phyloP scores from a whole-genome alignment of 75 land plant species.

The Sequoiadendron giganteum region DNA sequence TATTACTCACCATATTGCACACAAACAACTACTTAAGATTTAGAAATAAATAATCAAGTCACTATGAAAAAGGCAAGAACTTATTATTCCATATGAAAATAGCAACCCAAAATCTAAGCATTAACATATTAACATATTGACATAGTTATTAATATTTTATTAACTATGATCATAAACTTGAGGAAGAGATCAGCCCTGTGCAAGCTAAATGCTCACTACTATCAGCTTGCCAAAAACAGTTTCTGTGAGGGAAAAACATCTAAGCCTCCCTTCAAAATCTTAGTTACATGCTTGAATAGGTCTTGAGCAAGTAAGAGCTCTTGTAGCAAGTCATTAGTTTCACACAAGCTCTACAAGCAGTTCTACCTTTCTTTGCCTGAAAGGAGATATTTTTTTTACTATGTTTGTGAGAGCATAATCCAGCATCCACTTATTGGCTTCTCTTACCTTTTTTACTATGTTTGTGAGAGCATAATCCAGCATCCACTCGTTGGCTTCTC shows the following conservation, averaged over 20 bases:
- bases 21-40: neutral
- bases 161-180: neutral
- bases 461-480: slow-evolving; percentile 53
- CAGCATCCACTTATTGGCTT: slow-evolving; percentile 92
- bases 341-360: slow-evolving; percentile 70
- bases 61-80: neutral
- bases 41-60: too few relatives aligned
- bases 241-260: neutral
- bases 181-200: neutral
- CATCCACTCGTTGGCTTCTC: slow-evolving; percentile 87
- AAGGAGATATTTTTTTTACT: slow-evolving; percentile 53
- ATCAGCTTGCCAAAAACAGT: neutral
- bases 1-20: neutral
- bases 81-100: neutral
- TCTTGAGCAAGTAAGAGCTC: slow-evolving; percentile 14
- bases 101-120: neutral
- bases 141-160: neutral
- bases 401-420: slow-evolving; percentile 54
- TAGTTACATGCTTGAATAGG: slow-evolving; percentile 47
- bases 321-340: slow-evolving; percentile 10
- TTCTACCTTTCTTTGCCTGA: slow-evolving; percentile 53
- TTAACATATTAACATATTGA: neutral
- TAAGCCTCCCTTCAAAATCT: neutral
- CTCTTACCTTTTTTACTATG: slow-evolving; percentile 43
- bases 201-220: neutral